phyloP scores from a whole-genome alignment of 805 yeast species.

The Clavispora carvajalis region DNA sequence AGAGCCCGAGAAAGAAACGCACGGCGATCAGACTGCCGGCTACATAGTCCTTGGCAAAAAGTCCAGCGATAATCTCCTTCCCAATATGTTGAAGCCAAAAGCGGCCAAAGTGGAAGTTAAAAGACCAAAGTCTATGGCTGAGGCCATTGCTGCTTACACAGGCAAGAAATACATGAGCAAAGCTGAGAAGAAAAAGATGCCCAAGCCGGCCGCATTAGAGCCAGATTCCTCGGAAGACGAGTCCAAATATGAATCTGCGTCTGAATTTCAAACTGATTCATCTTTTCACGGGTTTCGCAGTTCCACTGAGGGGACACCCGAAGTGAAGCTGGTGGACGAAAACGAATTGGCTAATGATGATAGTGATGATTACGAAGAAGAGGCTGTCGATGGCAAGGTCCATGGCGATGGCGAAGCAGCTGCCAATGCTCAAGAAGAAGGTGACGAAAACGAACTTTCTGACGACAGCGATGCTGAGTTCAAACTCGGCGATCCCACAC shows the following conservation, averaged over 20 bases:
- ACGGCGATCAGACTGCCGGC: constrained; percentile 10
- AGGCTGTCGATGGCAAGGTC: constrained; percentile 20
- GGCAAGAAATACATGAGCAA: constrained; percentile 50
- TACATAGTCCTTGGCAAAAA: constrained; percentile 13
- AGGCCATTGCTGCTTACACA: constrained; percentile 54
- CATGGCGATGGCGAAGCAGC: constrained; percentile 12
- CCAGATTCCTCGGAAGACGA: constrained; percentile 16
- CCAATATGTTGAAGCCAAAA: constrained; percentile 4
- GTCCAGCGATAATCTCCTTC: constrained; percentile 2
- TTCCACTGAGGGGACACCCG: constrained; percentile 2
- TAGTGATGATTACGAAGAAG: constrained; percentile 21
- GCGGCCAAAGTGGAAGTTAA: constrained; percentile 7
- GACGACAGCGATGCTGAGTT: constrained; percentile 10
- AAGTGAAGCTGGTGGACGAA: constrained; percentile 4
- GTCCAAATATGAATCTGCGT: constrained; percentile 28
- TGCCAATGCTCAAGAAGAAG: constrained; percentile 24
- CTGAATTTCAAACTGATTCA: constrained; percentile 22
- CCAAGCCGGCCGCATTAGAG: constrained; percentile 3
- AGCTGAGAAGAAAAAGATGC: constrained; percentile 31
- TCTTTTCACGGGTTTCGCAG: constrained; percentile 8
- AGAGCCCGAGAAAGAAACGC: constrained; percentile 18
- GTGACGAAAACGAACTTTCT: constrained; percentile 14
- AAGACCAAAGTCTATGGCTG: constrained; percentile 44
- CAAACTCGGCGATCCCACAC: constrained; percentile 3
- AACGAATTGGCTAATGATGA: constrained; percentile 9